phyloP scores from a whole-genome alignment of 805 yeast genomes.

The Kockiozyma suomiensis region DNA sequence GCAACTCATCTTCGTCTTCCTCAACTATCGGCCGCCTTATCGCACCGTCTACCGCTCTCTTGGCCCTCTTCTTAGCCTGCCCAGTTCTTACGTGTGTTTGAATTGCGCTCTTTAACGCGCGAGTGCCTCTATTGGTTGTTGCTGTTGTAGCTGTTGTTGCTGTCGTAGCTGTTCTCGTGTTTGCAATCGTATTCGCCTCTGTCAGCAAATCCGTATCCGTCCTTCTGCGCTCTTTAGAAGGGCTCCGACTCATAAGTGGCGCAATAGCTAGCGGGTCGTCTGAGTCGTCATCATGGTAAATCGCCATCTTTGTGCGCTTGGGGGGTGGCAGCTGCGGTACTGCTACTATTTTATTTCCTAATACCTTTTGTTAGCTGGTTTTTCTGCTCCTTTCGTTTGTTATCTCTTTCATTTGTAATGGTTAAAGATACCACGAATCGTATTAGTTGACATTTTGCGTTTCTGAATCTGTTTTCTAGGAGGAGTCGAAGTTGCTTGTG shows the following conservation, averaged over 20 bases:
- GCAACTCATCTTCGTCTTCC: too few species aligned
- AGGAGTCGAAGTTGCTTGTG: slow-evolving; percentile 1
- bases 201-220: background rate
- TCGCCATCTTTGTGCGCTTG: background rate
- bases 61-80: background rate
- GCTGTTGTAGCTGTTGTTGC: too few species aligned
- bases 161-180: background rate
- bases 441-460: background rate
- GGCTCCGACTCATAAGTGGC: background rate
- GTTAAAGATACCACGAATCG: background rate
- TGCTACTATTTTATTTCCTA: background rate
- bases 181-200: background rate
- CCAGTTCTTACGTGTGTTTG: background rate
- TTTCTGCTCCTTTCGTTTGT: background rate
- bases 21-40: background rate
- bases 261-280: background rate
- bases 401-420: too few species aligned
- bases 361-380: background rate
- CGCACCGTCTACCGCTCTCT: background rate
- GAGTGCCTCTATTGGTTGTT: too few species aligned
- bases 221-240: background rate
- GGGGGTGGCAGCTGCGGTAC: background rate
- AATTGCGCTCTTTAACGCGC: background rate
- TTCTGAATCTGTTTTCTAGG: background rate
- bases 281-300: background rate